Evolutionary conservation across 2,329 filamentous ascomycete species (phyloP), one percentile per base, ranked within the genome.

Genomic region (Tolypocladium sp.): DNA sequence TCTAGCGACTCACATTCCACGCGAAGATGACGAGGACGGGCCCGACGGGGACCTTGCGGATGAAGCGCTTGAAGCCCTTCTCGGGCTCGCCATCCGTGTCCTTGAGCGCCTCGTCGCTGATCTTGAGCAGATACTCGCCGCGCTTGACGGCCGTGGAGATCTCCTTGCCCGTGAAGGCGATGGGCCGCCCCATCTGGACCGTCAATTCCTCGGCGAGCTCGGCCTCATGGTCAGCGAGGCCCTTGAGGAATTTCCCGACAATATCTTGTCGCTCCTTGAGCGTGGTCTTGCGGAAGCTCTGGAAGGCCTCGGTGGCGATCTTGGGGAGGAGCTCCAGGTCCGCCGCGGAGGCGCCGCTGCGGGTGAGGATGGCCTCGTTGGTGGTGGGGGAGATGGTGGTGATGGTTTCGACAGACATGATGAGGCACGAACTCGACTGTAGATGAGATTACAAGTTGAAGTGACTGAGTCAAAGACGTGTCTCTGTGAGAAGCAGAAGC

Each of bases 121-220:
- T 88, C 71, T 90, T 91, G 67, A 95, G 81, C 59, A 97, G 78
- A 70, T 96, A 96, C 69, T 96, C 86, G 64, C 87, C 90, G 63
- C 93, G 85, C 76, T 89, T 90, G 64, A 95, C 83, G 9, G 92
- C 92, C 20, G 93, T 97, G 37, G 84, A 77, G 65, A 97, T 82
- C 77, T 97, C 93, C 65, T 86, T 91, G 54, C 82, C 86, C 0
- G 90, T 90, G 73, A 93, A 97, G 42, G 89, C 83, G 68, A 97
- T 96, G 40, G 93, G 93, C 25, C 93, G 83, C 49, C 93, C 93
- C 92, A 97, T 97, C 77, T 97, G 92, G 71, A 91, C 87, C 0
- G 92, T 97, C 61, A 97, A 77, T 72, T 97, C 92, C 65, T 85
- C 82, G 7, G 89, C 92, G 40, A 97, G 80, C 62, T 86, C 89